Conservation (phyloP, 768 basidiomycete species). For the Tricholoma matsutake region DNA sequence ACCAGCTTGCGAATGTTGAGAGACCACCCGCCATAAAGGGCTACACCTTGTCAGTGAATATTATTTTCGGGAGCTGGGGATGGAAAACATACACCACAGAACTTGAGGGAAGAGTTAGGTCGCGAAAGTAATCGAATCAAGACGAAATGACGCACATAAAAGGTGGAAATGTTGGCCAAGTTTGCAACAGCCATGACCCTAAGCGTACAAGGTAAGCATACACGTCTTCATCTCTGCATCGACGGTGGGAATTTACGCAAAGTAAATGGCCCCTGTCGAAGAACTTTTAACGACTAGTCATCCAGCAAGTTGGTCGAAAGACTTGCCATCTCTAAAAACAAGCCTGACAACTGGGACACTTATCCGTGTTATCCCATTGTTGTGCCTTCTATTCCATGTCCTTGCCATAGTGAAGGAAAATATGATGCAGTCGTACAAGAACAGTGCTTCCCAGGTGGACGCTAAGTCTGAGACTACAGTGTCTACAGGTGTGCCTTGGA, state of each 20-base stretch:
- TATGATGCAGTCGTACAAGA: slow-evolving; percentile 45
- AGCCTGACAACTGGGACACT: slow-evolving; percentile 37
- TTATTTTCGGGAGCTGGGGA: background rate
- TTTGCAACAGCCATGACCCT: slow-evolving; percentile 54
- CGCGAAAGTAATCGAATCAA: background rate
- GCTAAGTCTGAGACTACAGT: slow-evolving; percentile 26
- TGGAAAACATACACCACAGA: slow-evolving; percentile 22
- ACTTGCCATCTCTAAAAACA: slow-evolving; percentile 48
- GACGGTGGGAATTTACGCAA: slow-evolving; percentile 37
- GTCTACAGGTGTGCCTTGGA: background rate
- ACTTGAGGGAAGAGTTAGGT: slow-evolving; percentile 13
- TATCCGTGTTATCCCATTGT: slow-evolving; percentile 21
- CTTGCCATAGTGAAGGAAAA: slow-evolving; percentile 47
- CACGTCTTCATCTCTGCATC: background rate
- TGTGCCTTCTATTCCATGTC: slow-evolving; percentile 35
- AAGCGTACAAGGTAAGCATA: background rate
- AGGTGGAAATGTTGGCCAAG: slow-evolving; percentile 42
- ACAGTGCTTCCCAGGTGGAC: slow-evolving; percentile 48
- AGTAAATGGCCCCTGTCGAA: slow-evolving; percentile 49
- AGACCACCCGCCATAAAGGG: slow-evolving; percentile 43
- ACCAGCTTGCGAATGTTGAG: slow-evolving; percentile 51
- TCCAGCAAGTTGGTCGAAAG: background rate
- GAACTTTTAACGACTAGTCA: background rate
- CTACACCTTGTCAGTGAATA: slow-evolving; percentile 20
- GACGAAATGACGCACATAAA: slow-evolving; percentile 25